phyloP scores from a whole-genome alignment of 352 stramenopile species.

The Globisporangium emineosum region DNA sequence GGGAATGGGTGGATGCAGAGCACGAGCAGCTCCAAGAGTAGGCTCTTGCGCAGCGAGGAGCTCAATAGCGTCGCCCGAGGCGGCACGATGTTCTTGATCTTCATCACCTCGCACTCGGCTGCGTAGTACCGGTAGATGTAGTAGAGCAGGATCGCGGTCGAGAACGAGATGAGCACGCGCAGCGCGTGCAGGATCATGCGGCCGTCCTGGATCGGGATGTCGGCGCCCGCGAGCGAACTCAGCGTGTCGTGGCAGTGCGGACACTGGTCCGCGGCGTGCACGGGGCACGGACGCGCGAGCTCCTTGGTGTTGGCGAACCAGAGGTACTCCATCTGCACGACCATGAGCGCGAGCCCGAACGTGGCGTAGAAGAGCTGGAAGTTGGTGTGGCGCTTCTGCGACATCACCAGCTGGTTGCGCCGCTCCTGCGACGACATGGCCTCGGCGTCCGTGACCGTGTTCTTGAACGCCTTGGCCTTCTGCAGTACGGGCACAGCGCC shows the following conservation, averaged over 20 bases:
- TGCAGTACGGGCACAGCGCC: slow-evolving; percentile 11
- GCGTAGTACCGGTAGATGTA: slow-evolving; percentile 69
- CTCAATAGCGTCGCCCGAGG: slow-evolving; percentile 59
- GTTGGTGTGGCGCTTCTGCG: slow-evolving; percentile 43
- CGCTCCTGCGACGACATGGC: slow-evolving; percentile 48
- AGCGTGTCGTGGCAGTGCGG: slow-evolving; percentile 37
- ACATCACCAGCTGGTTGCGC: slow-evolving; percentile 39
- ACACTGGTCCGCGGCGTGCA: slow-evolving; percentile 32
- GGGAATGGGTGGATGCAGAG: slow-evolving; percentile 68
- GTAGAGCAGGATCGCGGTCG: slow-evolving; percentile 61
- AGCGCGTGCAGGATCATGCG: slow-evolving; percentile 66
- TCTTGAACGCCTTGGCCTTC: slow-evolving; percentile 23
- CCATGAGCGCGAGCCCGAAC: slow-evolving; percentile 67
- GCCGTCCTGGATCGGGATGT: slow-evolving; percentile 42
- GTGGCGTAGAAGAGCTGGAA: slow-evolving; percentile 74
- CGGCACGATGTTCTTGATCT: slow-evolving; percentile 79
- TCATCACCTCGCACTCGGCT: slow-evolving; percentile 69
- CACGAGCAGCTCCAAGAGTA: slow-evolving; percentile 51
- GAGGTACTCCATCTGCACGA: slow-evolving; percentile 73
- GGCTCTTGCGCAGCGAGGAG: slow-evolving; percentile 42
- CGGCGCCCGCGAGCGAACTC: not conserved
- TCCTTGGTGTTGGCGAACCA: slow-evolving; percentile 59
- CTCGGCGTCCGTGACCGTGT: slow-evolving; percentile 26
- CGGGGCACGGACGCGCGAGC: slow-evolving; percentile 29
- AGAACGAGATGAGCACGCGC: slow-evolving; percentile 65